A percentile compares a stretch with the other conserved stretches of the same genome.
Conservation (phyloP, 345 rosid genomes). For the Leavenworthia alabamica region DNA sequence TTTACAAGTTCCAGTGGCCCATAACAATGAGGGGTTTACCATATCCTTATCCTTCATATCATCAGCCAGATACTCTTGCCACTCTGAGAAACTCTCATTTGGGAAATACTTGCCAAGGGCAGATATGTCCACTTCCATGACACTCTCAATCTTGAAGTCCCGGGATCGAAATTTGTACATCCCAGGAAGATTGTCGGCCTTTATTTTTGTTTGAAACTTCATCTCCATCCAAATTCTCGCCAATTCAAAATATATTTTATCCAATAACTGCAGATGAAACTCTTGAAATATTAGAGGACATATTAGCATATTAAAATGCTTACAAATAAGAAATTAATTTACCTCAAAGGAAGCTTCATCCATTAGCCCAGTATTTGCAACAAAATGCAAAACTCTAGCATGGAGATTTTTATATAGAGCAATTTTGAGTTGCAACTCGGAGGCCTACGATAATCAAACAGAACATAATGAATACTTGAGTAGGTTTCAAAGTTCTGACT, state of each 20-base stretch:
- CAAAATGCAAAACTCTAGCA: slow-evolving; percentile 49
- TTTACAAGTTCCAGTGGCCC: background rate
- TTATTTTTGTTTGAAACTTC: slow-evolving; percentile 57
- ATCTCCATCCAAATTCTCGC: slow-evolving; percentile 67
- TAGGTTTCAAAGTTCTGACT: background rate
- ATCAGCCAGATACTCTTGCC: slow-evolving; percentile 66
- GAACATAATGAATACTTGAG: slow-evolving; percentile 1
- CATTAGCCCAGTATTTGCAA: slow-evolving; percentile 51
- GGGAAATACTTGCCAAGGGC: slow-evolving; percentile 48
- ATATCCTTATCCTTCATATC: slow-evolving; percentile 27
- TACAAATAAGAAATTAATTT: slow-evolving; percentile 12
- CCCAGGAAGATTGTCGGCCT: slow-evolving; percentile 53
- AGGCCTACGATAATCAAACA: slow-evolving; percentile 36
- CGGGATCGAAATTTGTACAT: slow-evolving; percentile 71
- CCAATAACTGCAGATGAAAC: slow-evolving; percentile 48
- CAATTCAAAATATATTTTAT: slow-evolving; percentile 52
- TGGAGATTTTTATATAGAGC: slow-evolving; percentile 52
- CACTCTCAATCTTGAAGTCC: slow-evolving; percentile 58
- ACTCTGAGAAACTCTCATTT: slow-evolving; percentile 58
- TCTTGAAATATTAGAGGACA: slow-evolving; percentile 26
- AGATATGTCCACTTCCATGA: slow-evolving; percentile 69
- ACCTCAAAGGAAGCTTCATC: slow-evolving; percentile 67
- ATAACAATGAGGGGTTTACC: slow-evolving; percentile 38
- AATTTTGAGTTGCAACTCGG: slow-evolving; percentile 50
- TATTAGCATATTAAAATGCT: slow-evolving; percentile 1